phyloP scores from a whole-genome alignment of 2,329 filamentous ascomycete genomes.

The Clathrospora elynae region DNA sequence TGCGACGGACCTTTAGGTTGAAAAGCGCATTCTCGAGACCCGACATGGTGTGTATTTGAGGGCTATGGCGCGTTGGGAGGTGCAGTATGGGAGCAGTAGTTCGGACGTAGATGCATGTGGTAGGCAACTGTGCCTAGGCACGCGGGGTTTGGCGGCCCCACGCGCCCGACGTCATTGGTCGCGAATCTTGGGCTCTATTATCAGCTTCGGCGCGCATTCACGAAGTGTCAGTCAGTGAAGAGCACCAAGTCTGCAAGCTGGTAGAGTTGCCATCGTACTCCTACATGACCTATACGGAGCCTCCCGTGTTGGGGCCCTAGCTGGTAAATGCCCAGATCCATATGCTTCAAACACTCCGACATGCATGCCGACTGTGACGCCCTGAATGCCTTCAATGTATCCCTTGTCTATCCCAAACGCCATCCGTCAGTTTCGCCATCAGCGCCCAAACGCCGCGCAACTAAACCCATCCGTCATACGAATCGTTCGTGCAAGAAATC shows the following conservation, averaged over 20 bases:
- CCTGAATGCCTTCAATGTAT: slow-evolving; percentile 17
- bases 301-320: not conserved
- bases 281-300: slow-evolving; percentile 1
- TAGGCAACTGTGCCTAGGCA: slow-evolving; percentile 32
- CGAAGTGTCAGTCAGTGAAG: slow-evolving; percentile 9
- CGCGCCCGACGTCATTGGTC: slow-evolving; percentile 28
- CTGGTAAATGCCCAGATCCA: slow-evolving; percentile 9
- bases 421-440: slow-evolving; percentile 19
- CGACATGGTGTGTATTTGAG: slow-evolving; percentile 54
- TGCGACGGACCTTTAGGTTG: slow-evolving; percentile 60
- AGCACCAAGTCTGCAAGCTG: not conserved
- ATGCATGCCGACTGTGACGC: slow-evolving; percentile 6
- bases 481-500: slow-evolving; percentile 12
- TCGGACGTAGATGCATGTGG: slow-evolving; percentile 20
- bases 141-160: slow-evolving; percentile 33
- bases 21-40: slow-evolving; percentile 66
- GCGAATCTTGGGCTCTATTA: not conserved
- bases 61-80: slow-evolving; percentile 11
- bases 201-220: slow-evolving; percentile 8
- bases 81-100: slow-evolving; percentile 13
- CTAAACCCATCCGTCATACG: slow-evolving; percentile 17
- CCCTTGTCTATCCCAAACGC: slow-evolving; percentile 33
- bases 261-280: not conserved
- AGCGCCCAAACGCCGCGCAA: slow-evolving; percentile 32
- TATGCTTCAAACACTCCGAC: slow-evolving; percentile 12